Evolutionary conservation across 768 basidiomycete species (phyloP).

Genomic region (Suillus cothurnatus): DNA sequence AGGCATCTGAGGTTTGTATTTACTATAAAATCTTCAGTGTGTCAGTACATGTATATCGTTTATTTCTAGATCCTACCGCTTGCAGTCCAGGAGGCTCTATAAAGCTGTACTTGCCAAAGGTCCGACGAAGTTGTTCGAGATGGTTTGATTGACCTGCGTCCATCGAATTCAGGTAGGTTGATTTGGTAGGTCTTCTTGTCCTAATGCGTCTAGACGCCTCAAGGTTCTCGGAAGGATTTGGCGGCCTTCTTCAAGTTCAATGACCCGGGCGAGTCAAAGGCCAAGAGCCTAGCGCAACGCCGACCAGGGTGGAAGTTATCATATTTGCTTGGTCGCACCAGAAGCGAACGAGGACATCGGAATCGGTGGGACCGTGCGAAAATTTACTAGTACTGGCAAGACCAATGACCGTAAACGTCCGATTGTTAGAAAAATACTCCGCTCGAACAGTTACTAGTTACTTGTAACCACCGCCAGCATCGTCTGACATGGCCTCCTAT

Average conservation of each 20-base stretch:
- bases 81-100: not conserved
- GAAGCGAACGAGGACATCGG: not conserved
- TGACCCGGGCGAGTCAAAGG: not conserved
- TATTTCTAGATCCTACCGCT: not conserved
- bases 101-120: not conserved
- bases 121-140: not conserved
- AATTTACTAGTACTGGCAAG: not conserved
- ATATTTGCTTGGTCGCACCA: not conserved
- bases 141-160: not conserved
- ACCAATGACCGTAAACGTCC: conserved; percentile 1
- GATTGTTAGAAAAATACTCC: conserved; percentile 6
- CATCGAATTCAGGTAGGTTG: not conserved
- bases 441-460: not conserved
- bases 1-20: too few relatives aligned
- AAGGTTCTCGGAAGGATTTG: not conserved
- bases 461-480: conserved; percentile 1
- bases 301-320: too few relatives aligned
- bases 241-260: not conserved
- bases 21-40: too few relatives aligned
- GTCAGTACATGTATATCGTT: too few relatives aligned
- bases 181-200: not conserved
- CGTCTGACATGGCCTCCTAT: conserved; percentile 57
- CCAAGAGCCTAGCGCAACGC: not conserved
- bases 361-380: not conserved
- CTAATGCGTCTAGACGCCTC: not conserved